Evolutionary conservation across 495 filamentous ascomycete genomes (phyloP), one percentile per base, ranked within the genome.

Genomic region (Neurospora sp.): DNA sequence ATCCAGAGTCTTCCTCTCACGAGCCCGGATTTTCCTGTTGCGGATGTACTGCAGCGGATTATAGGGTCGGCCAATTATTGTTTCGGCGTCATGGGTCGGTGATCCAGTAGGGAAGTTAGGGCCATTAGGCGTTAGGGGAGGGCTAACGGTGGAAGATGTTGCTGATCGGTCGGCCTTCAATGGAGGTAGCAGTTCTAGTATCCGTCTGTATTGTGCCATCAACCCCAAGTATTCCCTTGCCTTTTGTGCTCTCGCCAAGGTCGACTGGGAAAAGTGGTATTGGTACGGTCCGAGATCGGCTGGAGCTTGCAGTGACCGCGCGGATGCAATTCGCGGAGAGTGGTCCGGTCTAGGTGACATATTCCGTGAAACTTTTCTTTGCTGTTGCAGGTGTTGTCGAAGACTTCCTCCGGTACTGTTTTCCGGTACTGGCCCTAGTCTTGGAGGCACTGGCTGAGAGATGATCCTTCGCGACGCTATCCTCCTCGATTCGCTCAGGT

Each of bases 31-130:
- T 74, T 93, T 91, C 31, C 94, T 87, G 76, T 98, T 97, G 22
- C 94, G 89, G 69, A 97, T 90, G 75, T 89, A 91, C 77, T 98
- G 94, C 31, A 98, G 84, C 6, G 94, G 94, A 78, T 98, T 95
- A 76, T 97, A 97, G 1, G 79, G 76, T 69, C 94, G 88, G 37
- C 89, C 89, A 42, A 89, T 75, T 7, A 70, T 69, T 39, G 76
- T 27, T 12, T 78, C 74, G 5, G 69, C 40, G 2, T 78, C 76
- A 46, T 61, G 71, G 39, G 72, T 75, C 0, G 73, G 68, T 18
- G 69, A 14, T 38, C 73, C 68, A 7, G 71, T 75, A 5, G 75
- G 69, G 8, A 76, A 73, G 12, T 66, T 72, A 14, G 78, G 77
- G 11, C 68, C 74, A 42, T 68, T 81, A 1, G 84, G 80, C 42